Evolutionary conservation across 108 stramenopile species (phyloP).

Genomic region (Nannochloropsis gaditana): DNA sequence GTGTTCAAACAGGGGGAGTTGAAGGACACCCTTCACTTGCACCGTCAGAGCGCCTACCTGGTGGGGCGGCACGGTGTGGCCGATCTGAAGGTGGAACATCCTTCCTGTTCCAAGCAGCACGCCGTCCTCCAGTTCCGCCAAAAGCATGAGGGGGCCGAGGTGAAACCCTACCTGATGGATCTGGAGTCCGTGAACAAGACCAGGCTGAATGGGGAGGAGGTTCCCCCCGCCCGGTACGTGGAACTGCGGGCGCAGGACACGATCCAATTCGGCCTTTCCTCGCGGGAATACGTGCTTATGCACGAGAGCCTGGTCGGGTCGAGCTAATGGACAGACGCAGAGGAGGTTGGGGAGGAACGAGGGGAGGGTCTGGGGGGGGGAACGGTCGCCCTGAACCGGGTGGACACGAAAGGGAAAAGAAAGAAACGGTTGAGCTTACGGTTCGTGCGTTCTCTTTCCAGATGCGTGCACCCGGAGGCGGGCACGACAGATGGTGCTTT

Average conservation of each 20-base stretch:
- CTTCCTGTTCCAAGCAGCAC: constrained; percentile 80
- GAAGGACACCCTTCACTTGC: constrained; percentile 70
- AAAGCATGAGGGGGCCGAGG: constrained; percentile 29
- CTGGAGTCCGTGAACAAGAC: constrained; percentile 92
- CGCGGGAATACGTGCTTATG: constrained; percentile 88
- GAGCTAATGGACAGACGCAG: no score
- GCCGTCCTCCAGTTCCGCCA: constrained; percentile 91
- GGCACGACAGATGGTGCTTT: no score
- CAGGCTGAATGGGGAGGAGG: constrained; percentile 74
- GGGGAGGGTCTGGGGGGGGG: no score
- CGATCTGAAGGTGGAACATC: constrained; percentile 78
- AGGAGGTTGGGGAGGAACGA: no score
- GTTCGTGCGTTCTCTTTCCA: no score
- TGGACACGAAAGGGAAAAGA: no score
- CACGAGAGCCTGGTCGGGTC: constrained; percentile 59
- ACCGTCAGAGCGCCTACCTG: constrained; percentile 82
- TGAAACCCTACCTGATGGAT: constrained; percentile 90
- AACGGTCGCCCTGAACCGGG: no score
- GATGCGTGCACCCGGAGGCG: no score
- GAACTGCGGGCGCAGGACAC: constrained; percentile 84
- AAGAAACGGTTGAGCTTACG: no score
- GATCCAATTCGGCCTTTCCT: constrained; percentile 72
- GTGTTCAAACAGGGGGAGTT: constrained; percentile 65
- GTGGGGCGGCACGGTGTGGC: constrained; percentile 80
- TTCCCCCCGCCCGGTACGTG: constrained; percentile 89